A percentile compares a stretch with the other conserved stretches of the same genome.
These are phyloP conservation scores for Myriosclerotinia duriaeana DNA, from an alignment of 2,329 filamentous ascomycete genomes.

Conservation along the genomic window DNA sequence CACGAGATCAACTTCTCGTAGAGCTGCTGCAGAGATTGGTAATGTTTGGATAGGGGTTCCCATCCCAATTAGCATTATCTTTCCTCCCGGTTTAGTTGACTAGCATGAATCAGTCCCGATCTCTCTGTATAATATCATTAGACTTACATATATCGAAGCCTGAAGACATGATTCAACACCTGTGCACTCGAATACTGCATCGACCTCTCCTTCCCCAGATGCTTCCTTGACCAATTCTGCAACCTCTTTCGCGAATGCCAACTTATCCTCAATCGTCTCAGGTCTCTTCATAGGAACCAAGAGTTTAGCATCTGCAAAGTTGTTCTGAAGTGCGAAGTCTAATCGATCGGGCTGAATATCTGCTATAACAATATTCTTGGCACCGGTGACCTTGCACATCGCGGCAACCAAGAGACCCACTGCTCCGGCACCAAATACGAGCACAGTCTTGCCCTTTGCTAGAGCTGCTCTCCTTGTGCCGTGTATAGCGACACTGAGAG, in stretches of 20 bases:
- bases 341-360: slow-evolving; percentile 90
- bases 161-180: slow-evolving; percentile 58
- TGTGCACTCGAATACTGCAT: slow-evolving; percentile 65
- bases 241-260: slow-evolving; percentile 42
- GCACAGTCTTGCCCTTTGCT: slow-evolving; percentile 75
- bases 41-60: slow-evolving; percentile 74
- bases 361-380: slow-evolving; percentile 86
- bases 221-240: slow-evolving; percentile 56
- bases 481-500: slow-evolving; percentile 83
- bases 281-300: slow-evolving; percentile 40
- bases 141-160: slow-evolving; percentile 52
- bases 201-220: slow-evolving; percentile 49
- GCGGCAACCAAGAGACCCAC: slow-evolving; percentile 65
- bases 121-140: slow-evolving; percentile 54
- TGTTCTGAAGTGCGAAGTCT: slow-evolving; percentile 61
- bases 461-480: slow-evolving; percentile 80
- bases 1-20: slow-evolving; percentile 73
- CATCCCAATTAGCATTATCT: slow-evolving; percentile 77
- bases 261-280: slow-evolving; percentile 38
- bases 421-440: slow-evolving; percentile 89
- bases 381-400: slow-evolving; percentile 65
- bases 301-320: slow-evolving; percentile 39
- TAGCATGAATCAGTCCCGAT: slow-evolving; percentile 26
- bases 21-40: slow-evolving; percentile 68
- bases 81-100: slow-evolving; percentile 67